These are phyloP conservation scores for Clonostachys rosea DNA, from an alignment of 2,329 filamentous ascomycete genomes.

Conservation along the genomic window DNA sequence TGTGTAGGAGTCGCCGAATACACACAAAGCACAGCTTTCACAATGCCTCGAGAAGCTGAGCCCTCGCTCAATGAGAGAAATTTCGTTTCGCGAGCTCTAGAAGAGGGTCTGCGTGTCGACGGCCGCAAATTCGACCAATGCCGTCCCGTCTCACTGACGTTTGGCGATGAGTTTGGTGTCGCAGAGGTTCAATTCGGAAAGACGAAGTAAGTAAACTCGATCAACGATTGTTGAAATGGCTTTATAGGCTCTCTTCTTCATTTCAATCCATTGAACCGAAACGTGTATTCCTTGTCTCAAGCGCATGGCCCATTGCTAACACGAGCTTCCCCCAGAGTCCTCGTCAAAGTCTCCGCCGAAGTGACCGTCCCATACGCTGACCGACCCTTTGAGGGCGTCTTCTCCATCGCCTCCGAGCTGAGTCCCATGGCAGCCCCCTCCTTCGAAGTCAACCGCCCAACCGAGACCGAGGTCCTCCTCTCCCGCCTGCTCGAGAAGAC, in stretches of 20 bases:
- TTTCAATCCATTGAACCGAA: not conserved
- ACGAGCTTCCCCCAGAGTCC: conserved; percentile 51
- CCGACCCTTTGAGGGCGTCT: conserved; percentile 91
- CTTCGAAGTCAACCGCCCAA: conserved; percentile 81
- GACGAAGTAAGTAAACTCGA: conserved; percentile 60
- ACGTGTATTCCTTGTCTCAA: no score
- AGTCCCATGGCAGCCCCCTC: conserved; percentile 88
- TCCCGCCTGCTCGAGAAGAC: conserved; percentile 91
- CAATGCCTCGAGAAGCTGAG: conserved; percentile 89
- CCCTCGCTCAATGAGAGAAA: conserved; percentile 84
- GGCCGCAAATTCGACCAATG: conserved; percentile 78
- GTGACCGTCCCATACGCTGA: conserved; percentile 82
- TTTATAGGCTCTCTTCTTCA: not conserved
- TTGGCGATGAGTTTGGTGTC: conserved; percentile 88
- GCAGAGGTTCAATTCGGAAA: conserved; percentile 85
- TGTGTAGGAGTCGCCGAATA: no score
- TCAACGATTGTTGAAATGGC: not conserved
- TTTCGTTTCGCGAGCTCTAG: conserved; percentile 80
- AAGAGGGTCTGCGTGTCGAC: conserved; percentile 78
- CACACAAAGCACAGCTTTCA: conserved; percentile 12
- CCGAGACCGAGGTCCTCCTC: conserved; percentile 79
- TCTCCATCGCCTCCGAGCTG: conserved; percentile 87
- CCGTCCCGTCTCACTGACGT: conserved; percentile 70
- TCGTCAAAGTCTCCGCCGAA: conserved; percentile 83
- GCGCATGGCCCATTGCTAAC: conserved; percentile 1